Base-by-base conservation (phyloP, 2,329 filamentous ascomycete genomes). In the Beauveria sp. region DNA sequence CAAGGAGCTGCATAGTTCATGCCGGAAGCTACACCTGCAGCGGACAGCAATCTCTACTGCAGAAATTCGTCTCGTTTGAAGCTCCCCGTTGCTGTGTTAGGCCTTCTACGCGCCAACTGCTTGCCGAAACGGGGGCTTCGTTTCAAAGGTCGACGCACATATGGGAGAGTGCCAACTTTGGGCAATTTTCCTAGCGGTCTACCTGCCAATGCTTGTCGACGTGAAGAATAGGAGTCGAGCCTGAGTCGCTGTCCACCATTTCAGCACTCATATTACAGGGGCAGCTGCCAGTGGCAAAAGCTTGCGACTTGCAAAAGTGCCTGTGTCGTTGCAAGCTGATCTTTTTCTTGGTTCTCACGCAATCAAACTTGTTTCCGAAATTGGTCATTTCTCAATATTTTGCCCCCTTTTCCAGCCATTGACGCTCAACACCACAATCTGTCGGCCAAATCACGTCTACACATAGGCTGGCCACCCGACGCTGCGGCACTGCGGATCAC, bases 401-500 rank as follows among this genome's bases (percentile, higher is more conserved):
- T 46, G 45, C 45, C 45, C 20, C 10, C 20, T 20, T 20, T 20
- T 20, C 10, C 45, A 20, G n/a, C 18, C 9, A 46, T 46, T 20
- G 28, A 34, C 28, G 18, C 16, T 40, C 26, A 43, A 24, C 24
- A 9, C 20, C 10, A 43, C 16, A 3, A 38, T 38, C 6, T 8
- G 24, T 54, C 52, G 31, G 14, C 24, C 48, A 26, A 34, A n/a
- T 18, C 3, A 20, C 31, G 28, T 28, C 28, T 16, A 38, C 34
- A 16, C 5, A 34, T 14, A 38, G 34, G 12, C 34, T 38, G 14
- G 34, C 34, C 34, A 38, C 34, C 34, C 34, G 34, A 28, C 28
- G 48, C 18, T 12, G 38, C 49, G 53, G 58, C 50, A 49, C 40
- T 18, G 58, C 49, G 50, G 42, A 61, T 61, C 50, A 48, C 40